Percentiles rank a stretch among this genome's conserved stretches.
Conservation (phyloP, 2,329 filamentous ascomycete species). For the Alternaria alternata region DNA sequence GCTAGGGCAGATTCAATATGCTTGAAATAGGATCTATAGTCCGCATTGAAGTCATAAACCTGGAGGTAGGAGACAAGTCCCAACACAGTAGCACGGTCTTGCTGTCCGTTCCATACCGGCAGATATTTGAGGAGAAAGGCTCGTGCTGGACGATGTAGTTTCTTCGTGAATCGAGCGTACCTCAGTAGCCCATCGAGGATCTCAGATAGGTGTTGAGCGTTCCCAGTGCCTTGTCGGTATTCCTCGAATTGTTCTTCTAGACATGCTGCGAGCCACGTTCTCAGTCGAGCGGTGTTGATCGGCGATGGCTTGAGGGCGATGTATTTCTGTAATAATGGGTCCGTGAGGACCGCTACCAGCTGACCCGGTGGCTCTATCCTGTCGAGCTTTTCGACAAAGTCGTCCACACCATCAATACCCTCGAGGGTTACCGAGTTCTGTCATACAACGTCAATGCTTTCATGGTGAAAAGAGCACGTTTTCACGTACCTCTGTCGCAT, state of each 20-base stretch:
- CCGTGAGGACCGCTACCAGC: slow-evolving; percentile 76
- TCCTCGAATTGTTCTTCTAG: slow-evolving; percentile 48
- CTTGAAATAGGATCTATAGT: slow-evolving; percentile 50
- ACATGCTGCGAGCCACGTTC: slow-evolving; percentile 50
- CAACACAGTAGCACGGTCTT: slow-evolving; percentile 56
- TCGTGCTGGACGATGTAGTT: slow-evolving; percentile 38
- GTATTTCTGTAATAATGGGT: slow-evolving; percentile 79
- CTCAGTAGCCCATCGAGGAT: slow-evolving; percentile 44
- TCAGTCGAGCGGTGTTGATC: slow-evolving; percentile 38
- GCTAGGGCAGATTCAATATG: slow-evolving; percentile 54
- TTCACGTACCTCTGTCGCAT: slow-evolving; percentile 67
- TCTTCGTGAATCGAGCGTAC: slow-evolving; percentile 47
- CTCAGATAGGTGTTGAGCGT: slow-evolving; percentile 37
- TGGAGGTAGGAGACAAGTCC: slow-evolving; percentile 55
- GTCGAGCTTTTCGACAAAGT: slow-evolving; percentile 77
- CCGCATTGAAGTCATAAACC: slow-evolving; percentile 61
- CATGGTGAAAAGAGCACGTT: not conserved
- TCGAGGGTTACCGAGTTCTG: slow-evolving; percentile 66
- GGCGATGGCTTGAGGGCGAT: slow-evolving; percentile 63
- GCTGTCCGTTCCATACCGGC: slow-evolving; percentile 47
- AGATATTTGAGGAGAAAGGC: slow-evolving; percentile 49
- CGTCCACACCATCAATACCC: slow-evolving; percentile 75
- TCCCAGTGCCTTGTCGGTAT: slow-evolving; percentile 22
- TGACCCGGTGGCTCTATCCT: slow-evolving; percentile 84
- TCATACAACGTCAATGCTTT: slow-evolving; percentile 16